phyloP scores from a whole-genome alignment of 495 filamentous ascomycete species.

The Neurospora sp. region DNA sequence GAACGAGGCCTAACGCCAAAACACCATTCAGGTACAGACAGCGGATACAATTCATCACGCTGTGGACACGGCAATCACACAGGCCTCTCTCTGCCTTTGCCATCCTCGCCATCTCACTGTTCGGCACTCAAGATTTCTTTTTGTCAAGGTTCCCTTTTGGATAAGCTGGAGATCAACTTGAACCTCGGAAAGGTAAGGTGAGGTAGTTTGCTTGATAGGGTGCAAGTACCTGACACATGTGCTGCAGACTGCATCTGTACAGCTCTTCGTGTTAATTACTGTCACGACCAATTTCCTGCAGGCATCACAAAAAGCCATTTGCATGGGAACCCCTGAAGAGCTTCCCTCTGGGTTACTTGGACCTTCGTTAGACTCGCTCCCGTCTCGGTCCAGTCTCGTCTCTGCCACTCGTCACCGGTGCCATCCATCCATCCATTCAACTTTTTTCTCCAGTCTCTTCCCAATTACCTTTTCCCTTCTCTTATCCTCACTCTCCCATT shows the following conservation, averaged over 20 bases:
- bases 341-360: neutral
- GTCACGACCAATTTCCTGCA: neutral
- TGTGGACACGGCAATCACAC: neutral
- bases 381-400: neutral
- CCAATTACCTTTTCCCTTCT: slow-evolving; percentile 3
- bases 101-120: neutral
- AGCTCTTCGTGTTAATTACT: neutral
- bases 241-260: neutral
- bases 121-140: neutral
- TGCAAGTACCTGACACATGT: neutral
- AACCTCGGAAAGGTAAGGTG: neutral
- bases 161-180: neutral
- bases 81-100: neutral
- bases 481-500: slow-evolving; percentile 3
- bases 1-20: slow-evolving; percentile 11
- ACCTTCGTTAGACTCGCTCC: neutral
- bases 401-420: neutral
- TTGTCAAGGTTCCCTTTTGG: neutral
- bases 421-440: neutral
- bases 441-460: neutral
- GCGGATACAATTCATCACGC: neutral
- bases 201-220: neutral
- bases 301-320: neutral
- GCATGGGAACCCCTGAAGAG: neutral
- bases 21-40: slow-evolving; percentile 3